Base-by-base conservation (phyloP, 352 stramenopile species). In the Phytophthora hybrid region DNA sequence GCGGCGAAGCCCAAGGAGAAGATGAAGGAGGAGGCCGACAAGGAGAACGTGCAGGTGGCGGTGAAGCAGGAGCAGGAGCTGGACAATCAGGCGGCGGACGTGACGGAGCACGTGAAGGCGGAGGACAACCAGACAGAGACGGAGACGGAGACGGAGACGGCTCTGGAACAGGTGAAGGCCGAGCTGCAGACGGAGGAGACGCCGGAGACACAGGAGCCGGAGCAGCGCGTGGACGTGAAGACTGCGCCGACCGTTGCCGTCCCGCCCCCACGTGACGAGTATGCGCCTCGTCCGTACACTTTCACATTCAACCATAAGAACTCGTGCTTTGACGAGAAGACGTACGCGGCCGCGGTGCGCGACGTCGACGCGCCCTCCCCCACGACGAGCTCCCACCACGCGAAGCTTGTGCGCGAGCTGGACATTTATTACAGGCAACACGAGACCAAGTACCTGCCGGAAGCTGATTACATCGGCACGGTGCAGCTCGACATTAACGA, bases 401-500 rank as follows among this genome's bases (percentile, higher is more conserved):
- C 78, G 37, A 93, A 91, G 56, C 76, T 95, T 14, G 78, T 82
- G 23, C 78, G 74, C 5, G 89, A 95, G 56, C 60, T 94, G 32
- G 89, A 93, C 64, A 63, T 39, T 44, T 95, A 82, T 64, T 85
- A 90, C 65, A 77, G 80, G 37, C 87, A 91, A 60, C 87, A 95
- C 59, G 85, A 95, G 69, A 65, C 71, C 6, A 96, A 96, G 65
- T 94, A 96, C 75, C 75, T 88, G 31, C 70, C 85, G 2, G 65
- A 84, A 46, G 70, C 80, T 9, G 79, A 85, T 8, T 94, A 93
- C 72, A 89, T 94, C 21, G 82, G 84, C 58, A 79, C 74, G 1
- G 77, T 90, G n/a, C 98, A 99, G 80, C 79, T 90, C 55, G 97
- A 99, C 77, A 99, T 99, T 76, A 99, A 99, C 78, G 95, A 98